These are phyloP conservation scores for Daedaleopsis nitida DNA, from an alignment of 768 basidiomycete genomes.

Conservation along the genomic window DNA sequence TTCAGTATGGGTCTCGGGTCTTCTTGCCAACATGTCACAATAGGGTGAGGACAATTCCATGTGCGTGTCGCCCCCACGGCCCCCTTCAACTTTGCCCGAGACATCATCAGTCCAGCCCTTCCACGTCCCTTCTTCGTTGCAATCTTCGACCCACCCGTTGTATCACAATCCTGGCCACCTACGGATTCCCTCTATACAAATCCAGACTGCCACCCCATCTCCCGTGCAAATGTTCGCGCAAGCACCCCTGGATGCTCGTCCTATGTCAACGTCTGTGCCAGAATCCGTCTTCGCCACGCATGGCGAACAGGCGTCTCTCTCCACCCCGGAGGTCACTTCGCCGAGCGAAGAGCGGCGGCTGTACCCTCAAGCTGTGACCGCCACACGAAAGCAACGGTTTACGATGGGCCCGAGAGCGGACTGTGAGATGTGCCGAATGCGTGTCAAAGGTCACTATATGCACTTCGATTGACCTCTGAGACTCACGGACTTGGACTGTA, in stretches of 20 bases:
- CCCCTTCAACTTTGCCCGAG: neutral
- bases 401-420: conserved; percentile 74
- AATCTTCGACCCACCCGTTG: conserved; percentile 6
- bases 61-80: conserved; percentile 10
- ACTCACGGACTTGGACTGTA: neutral
- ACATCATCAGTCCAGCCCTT: conserved; percentile 14
- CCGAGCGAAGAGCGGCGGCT: neutral
- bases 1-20: neutral
- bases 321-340: conserved; percentile 29
- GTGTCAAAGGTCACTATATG: conserved; percentile 73
- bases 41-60: conserved; percentile 6
- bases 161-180: conserved; percentile 11
- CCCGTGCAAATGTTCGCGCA: conserved; percentile 31
- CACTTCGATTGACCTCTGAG: conserved; percentile 51
- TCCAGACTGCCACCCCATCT: conserved; percentile 22
- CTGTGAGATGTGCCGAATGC: conserved; percentile 64
- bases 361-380: conserved; percentile 6
- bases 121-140: conserved; percentile 5
- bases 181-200: conserved; percentile 22
- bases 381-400: conserved; percentile 48
- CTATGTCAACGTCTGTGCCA: neutral
- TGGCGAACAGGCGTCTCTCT: conserved; percentile 7
- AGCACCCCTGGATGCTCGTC: conserved; percentile 19
- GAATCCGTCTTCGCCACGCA: neutral
- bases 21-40: neutral